A percentile compares a stretch with the other conserved stretches of the same genome.
phyloP scores from a whole-genome alignment of 2,329 filamentous ascomycete genomes.

The Scedosporium dehoogii region DNA sequence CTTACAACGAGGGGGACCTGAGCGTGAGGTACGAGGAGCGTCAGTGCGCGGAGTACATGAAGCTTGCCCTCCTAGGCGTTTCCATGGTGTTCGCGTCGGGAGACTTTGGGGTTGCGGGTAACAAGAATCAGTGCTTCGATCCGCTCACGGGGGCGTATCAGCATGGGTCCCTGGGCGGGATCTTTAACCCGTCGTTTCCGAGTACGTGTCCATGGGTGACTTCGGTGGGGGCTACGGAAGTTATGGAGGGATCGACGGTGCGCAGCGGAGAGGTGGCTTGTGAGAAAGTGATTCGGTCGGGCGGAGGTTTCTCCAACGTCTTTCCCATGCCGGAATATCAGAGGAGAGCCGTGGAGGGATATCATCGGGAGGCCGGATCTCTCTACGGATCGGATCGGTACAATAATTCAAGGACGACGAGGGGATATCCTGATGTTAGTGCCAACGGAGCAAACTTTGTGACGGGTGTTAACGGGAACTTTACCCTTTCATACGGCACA shows the following conservation, averaged over 20 bases:
- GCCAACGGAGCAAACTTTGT: constrained; percentile 33
- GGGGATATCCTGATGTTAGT: constrained; percentile 33
- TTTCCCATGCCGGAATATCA: constrained; percentile 39
- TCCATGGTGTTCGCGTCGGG: constrained; percentile 40
- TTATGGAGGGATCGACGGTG: constrained; percentile 28
- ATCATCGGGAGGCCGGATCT: constrained; percentile 18
- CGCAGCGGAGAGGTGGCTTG: constrained; percentile 32
- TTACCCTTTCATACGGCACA: constrained; percentile 36
- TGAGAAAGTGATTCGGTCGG: constrained; percentile 31
- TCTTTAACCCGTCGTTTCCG: constrained; percentile 26
- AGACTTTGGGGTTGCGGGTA: constrained; percentile 36
- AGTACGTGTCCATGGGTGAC: constrained; percentile 36
- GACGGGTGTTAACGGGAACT: constrained; percentile 31
- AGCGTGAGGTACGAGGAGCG: constrained; percentile 19
- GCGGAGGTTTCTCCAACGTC: constrained; percentile 39
- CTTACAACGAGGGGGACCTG: constrained; percentile 38
- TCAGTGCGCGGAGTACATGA: constrained; percentile 48
- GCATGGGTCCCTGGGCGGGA: constrained; percentile 6
- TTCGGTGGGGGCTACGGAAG: constrained; percentile 40
- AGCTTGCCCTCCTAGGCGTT: constrained; percentile 42
- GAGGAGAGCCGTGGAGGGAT: constrained; percentile 25
- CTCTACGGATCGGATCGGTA: not conserved
- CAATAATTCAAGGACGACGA: not conserved
- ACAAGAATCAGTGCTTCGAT: constrained; percentile 25
- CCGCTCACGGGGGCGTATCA: constrained; percentile 16